These are phyloP conservation scores for Ascochyta clinopodiicola DNA, from an alignment of 2,329 filamentous ascomycete genomes.

Conservation along the genomic window DNA sequence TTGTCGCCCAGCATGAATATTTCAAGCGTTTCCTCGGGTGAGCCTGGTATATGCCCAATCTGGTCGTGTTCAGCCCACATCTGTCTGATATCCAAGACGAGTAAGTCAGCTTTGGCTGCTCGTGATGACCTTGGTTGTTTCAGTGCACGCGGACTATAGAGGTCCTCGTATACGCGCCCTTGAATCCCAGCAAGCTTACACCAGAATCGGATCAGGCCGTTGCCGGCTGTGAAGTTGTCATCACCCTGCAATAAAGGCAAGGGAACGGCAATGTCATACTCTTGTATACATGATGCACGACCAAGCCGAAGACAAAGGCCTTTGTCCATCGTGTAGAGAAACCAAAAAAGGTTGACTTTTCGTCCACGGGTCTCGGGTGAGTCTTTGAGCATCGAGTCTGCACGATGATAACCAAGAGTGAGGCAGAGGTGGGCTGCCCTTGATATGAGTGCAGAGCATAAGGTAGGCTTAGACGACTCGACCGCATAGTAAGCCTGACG, in stretches of 20 bases:
- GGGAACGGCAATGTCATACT: slow-evolving; percentile 40
- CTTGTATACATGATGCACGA: slow-evolving; percentile 43
- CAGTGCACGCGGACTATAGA: slow-evolving; percentile 42
- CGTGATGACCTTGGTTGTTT: slow-evolving; percentile 8
- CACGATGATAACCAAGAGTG: slow-evolving; percentile 45
- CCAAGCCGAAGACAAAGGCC: slow-evolving; percentile 48
- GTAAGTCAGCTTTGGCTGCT: slow-evolving; percentile 13
- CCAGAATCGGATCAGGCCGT: slow-evolving; percentile 3
- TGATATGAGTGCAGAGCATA: slow-evolving; percentile 49
- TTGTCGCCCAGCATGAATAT: slow-evolving; percentile 34
- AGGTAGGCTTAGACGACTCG: slow-evolving; percentile 41
- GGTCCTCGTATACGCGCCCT: slow-evolving; percentile 42
- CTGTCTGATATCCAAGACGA: slow-evolving; percentile 15
- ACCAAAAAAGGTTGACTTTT: slow-evolving; percentile 45
- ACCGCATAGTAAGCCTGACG: slow-evolving; percentile 36
- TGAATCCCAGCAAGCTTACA: slow-evolving; percentile 31
- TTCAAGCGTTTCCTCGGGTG: slow-evolving; percentile 41
- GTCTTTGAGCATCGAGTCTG: slow-evolving; percentile 14
- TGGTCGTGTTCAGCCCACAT: slow-evolving; percentile 14
- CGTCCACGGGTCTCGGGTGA: slow-evolving; percentile 4
- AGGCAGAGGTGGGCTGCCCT: slow-evolving; percentile 45
- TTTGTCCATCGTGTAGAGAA: slow-evolving; percentile 47
- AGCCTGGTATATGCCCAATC: slow-evolving; percentile 4
- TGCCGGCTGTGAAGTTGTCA: slow-evolving; percentile 21
- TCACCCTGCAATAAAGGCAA: slow-evolving; percentile 16